Conservation (phyloP, 1,284 basidiomycete species). For the Austroboletus niveus region DNA sequence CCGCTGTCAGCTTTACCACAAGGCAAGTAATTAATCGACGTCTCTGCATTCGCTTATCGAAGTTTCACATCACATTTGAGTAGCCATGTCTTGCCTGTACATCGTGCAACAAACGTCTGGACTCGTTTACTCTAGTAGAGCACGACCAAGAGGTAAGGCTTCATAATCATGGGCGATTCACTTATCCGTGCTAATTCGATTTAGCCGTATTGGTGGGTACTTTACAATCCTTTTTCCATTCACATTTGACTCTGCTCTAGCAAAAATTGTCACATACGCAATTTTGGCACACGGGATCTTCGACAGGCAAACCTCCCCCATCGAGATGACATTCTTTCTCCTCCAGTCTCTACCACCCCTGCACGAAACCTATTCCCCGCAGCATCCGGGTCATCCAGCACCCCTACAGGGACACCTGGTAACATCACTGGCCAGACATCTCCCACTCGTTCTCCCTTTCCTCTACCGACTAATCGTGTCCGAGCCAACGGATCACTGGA, state of each 20-base stretch:
- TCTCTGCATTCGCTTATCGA: constrained; percentile 5
- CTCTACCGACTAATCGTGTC: constrained; percentile 17
- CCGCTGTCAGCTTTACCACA: constrained; percentile 66
- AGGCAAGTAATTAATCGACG: constrained; percentile 40
- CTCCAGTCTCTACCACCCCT: constrained; percentile 23
- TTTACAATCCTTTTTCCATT: not conserved
- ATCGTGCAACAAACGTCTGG: constrained; percentile 68
- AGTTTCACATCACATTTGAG: not conserved
- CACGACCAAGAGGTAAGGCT: constrained; percentile 69
- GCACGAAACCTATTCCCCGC: constrained; percentile 18
- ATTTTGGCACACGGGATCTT: constrained; percentile 70
- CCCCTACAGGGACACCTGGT: constrained; percentile 7
- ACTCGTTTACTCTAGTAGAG: constrained; percentile 70
- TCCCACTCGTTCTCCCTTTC: constrained; percentile 23
- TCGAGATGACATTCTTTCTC: constrained; percentile 33
- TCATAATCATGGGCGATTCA: constrained; percentile 3
- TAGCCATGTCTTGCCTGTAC: constrained; percentile 71
- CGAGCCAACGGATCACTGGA: constrained; percentile 27
- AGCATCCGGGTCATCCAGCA: constrained; percentile 17
- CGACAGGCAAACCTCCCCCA: constrained; percentile 71
- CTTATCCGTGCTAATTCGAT: constrained; percentile 7
- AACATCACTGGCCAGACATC: constrained; percentile 18
- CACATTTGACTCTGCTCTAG: constrained; percentile 36
- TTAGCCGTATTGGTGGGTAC: constrained; percentile 33
- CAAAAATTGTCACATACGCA: constrained; percentile 71